Base-by-base conservation (phyloP, 192 early-diverging fungal genomes). In the Chytriomyces hyalinus region DNA sequence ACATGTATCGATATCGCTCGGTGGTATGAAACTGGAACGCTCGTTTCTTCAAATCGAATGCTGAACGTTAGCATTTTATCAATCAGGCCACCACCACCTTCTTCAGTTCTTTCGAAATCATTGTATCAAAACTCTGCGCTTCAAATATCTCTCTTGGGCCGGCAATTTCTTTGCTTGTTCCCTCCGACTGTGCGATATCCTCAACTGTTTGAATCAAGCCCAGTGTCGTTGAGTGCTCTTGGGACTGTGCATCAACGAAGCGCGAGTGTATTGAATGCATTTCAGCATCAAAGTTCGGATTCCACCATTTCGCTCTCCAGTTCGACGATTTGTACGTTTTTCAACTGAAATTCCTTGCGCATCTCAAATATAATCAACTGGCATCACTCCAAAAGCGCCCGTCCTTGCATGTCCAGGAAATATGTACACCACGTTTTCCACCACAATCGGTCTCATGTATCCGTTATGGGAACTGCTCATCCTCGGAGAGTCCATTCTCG, bases 381-480 rank as follows among this genome's bases (percentile, higher is more conserved):
- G 11, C 36, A 45, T 76, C 22, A 57, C 88, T 88, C 47, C 86
- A 89, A 65, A 92, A 94, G 49, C 61, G 36, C 57, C 65, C 59
- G 22, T 15, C 63, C 6, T 91, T 47, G 20, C 76, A 22, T 66
- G 88, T 90, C 24, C 90, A 77, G 64, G 92, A 85, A 69, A 92
- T 82, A 70, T 90, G 90, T 83, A 94, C 92, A 64, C 90, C 85
- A 73, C 92, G 86, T 86, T 97, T 94, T 81, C 90, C 86, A 72
- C 92, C 87, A 83, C 93, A 46, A 83, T 96, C 22, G 92, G 36
- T 36, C 90, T 94, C 75, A 76, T 96, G 70, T 98, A 95, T 94
- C 80, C 91, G 63, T 90, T 92, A 67, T 99, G 96, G 96, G 97
- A 99, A 85, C 85, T 98, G 72, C 93, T 99, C 88, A 83, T 96